phyloP scores from a whole-genome alignment of 2,329 filamentous ascomycete genomes.

The Hyphodiscus sp. region DNA sequence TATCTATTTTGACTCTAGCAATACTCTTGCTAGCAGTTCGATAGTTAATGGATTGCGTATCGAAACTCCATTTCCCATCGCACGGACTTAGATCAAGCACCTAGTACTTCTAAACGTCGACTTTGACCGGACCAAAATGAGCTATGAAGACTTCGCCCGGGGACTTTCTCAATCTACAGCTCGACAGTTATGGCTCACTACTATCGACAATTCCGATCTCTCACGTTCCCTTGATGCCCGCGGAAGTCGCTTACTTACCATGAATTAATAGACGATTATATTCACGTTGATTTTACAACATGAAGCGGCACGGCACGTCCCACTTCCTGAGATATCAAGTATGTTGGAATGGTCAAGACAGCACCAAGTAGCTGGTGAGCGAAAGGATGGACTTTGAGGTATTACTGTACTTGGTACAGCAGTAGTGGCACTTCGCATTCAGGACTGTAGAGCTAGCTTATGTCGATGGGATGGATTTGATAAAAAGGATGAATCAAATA shows the following conservation, averaged over 20 bases:
- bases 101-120: constrained; percentile 7
- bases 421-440: too few relatives aligned
- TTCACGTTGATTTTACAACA: constrained; percentile 30
- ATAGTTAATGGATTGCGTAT: constrained; percentile 1
- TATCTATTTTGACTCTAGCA: too few relatives aligned
- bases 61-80: neutral
- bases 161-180: neutral
- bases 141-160: constrained; percentile 1
- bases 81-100: constrained; percentile 5
- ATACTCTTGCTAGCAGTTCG: neutral
- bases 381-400: too few relatives aligned
- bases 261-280: constrained; percentile 25
- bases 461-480: too few relatives aligned
- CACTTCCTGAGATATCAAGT: too few relatives aligned
- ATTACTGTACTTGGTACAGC: too few relatives aligned
- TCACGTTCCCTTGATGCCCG: constrained; percentile 1
- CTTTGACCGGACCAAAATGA: constrained; percentile 10
- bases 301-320: too few relatives aligned
- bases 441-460: too few relatives aligned
- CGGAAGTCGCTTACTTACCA: constrained; percentile 14
- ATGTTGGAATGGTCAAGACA: too few relatives aligned
- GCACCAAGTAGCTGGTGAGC: too few relatives aligned
- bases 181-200: neutral
- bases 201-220: constrained; percentile 8
- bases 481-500: too few relatives aligned